Evolutionary conservation across 2,329 filamentous ascomycete species (phyloP), one percentile per base, ranked within the genome.

Genomic region (Fusarium avenaceum): DNA sequence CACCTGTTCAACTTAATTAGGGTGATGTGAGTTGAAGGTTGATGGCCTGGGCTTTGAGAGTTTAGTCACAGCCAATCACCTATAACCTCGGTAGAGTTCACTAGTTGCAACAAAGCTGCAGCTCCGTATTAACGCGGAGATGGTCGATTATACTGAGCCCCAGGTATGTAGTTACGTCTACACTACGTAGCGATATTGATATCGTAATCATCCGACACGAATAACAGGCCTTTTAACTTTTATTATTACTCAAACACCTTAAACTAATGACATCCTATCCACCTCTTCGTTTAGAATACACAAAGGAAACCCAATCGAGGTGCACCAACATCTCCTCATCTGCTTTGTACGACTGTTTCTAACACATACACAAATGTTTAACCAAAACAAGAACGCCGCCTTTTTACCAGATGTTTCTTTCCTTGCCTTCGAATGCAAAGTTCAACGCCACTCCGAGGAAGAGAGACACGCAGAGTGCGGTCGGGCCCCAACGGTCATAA

Each of bases 401-500:
- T 35, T 20, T 44, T 45, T 65, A 89, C 86, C 86, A 87, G n/a
- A 86, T 63, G 9, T 77, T 74, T 60, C 87, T 84, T 49, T 89
- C 86, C 38, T 84, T 86, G n/a, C 93, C 86, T 66, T 95, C 89
- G 73, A 93, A 90, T 6, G 81, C 91, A 83, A 97, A 96, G 78
- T 96, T 97, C 26, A 96, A 77, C 6, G 85, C 82, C 13, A 97
- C 89, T 4, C 94, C 92, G 1, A 86, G 80, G 42, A 97, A 86
- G 53, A 98, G 79, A 4, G 92, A 87, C 10, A 85, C 74, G 72
- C 94, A 97, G 32, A 99, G 84, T 22, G 89, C 81, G 6, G 86
- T 94, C 0, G 96, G 95, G 0, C 96, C 96, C 85, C 90, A 92
- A 71, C 89, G 90, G 78, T 99, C 96, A 78, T 98, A 96, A 79